Evolutionary conservation across 345 rosid species (phyloP).

Genomic region (Pugionium dolabratum): DNA sequence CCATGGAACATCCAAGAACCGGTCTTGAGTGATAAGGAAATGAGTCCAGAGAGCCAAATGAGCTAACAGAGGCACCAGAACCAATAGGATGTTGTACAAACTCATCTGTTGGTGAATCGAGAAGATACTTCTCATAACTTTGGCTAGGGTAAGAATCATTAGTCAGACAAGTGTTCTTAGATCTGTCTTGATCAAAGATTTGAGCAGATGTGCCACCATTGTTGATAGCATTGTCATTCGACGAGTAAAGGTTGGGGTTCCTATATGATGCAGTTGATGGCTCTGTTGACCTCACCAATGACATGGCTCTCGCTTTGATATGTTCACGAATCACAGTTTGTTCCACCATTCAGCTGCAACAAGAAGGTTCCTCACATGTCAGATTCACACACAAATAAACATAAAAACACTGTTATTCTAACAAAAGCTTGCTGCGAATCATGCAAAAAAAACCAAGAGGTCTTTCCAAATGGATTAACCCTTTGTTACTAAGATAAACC

Average conservation of each 20-base stretch:
- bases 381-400: conserved; percentile 7
- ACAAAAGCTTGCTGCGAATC: conserved; percentile 1
- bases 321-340: conserved; percentile 35
- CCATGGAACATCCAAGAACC: conserved; percentile 52
- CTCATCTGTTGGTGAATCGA: conserved; percentile 72
- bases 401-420: conserved; percentile 17
- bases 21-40: conserved; percentile 53
- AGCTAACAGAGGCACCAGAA: conserved; percentile 58
- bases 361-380: not conserved
- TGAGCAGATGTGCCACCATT: conserved; percentile 50
- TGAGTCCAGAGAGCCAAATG: conserved; percentile 45
- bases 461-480: not conserved
- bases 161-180: conserved; percentile 51
- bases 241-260: conserved; percentile 57
- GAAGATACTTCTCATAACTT: conserved; percentile 81
- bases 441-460: conserved; percentile 8
- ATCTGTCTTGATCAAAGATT: conserved; percentile 53
- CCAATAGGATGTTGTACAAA: conserved; percentile 48
- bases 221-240: conserved; percentile 49
- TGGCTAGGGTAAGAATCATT: conserved; percentile 67
- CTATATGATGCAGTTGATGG: conserved; percentile 53
- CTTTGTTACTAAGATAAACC: conserved; percentile 6
- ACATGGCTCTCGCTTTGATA: conserved; percentile 49
- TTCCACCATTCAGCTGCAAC: conserved; percentile 33
- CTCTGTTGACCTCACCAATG: conserved; percentile 67